phyloP scores from a whole-genome alignment of 2,329 filamentous ascomycete species.

The Juglanconis juglandina region DNA sequence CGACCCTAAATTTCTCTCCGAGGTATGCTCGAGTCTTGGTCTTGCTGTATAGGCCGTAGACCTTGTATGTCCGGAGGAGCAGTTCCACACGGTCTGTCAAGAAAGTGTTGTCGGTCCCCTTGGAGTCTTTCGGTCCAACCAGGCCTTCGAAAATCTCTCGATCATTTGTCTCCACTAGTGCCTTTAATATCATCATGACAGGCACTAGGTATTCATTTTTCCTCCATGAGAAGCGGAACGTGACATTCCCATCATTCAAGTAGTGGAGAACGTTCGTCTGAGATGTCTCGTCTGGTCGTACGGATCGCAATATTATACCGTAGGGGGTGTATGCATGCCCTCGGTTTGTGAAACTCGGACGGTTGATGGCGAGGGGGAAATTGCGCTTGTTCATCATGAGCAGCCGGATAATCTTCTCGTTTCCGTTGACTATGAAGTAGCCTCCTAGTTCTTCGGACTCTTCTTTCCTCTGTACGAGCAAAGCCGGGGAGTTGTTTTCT shows the following conservation, averaged over 20 bases:
- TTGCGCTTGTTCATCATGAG: slow-evolving; percentile 87
- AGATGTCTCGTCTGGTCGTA: slow-evolving; percentile 94
- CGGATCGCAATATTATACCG: slow-evolving; percentile 86
- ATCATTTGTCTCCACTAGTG: slow-evolving; percentile 92
- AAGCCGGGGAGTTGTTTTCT: slow-evolving; percentile 75
- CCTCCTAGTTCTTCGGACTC: slow-evolving; percentile 94
- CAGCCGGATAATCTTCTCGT: slow-evolving; percentile 93
- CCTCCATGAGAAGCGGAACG: slow-evolving; percentile 95
- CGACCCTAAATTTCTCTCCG: slow-evolving; percentile 85
- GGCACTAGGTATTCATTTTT: slow-evolving; percentile 97
- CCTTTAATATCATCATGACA: slow-evolving; percentile 94
- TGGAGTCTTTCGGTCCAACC: slow-evolving; percentile 72
- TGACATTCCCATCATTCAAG: slow-evolving; percentile 90
- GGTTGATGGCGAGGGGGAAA: slow-evolving; percentile 90
- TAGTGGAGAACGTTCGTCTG: slow-evolving; percentile 98
- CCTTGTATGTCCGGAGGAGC: slow-evolving; percentile 87
- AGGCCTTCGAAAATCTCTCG: slow-evolving; percentile 94
- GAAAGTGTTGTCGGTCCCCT: slow-evolving; percentile 83
- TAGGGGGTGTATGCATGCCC: slow-evolving; percentile 84
- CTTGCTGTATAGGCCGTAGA: slow-evolving; percentile 78
- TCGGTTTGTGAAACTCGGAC: slow-evolving; percentile 84
- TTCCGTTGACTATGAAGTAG: slow-evolving; percentile 97
- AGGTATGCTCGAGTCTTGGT: slow-evolving; percentile 80
- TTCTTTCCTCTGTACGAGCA: slow-evolving; percentile 83
- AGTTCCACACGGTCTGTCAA: slow-evolving; percentile 92